These are phyloP conservation scores for Suhomyces tanzawaensis DNA, from an alignment of 805 yeast species.

Conservation along the genomic window DNA sequence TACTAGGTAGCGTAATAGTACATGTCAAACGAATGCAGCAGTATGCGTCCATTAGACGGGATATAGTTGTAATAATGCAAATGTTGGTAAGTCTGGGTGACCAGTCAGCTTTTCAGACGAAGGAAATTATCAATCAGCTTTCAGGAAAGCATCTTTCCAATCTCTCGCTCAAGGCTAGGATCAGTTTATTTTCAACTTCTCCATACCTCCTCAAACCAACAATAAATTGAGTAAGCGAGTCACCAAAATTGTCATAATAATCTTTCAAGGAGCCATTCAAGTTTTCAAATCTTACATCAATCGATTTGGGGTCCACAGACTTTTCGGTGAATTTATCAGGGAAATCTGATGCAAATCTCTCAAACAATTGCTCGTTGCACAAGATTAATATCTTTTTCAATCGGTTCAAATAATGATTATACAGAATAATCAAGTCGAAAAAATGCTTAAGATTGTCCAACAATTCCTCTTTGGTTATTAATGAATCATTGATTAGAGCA, in stretches of 20 bases:
- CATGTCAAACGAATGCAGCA: background rate
- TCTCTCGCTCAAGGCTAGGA: constrained; percentile 42
- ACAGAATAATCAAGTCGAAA: constrained; percentile 47
- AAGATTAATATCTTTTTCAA: constrained; percentile 53
- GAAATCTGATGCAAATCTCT: constrained; percentile 29
- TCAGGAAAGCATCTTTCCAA: constrained; percentile 39
- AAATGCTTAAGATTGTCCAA: constrained; percentile 46
- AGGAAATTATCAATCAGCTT: too few relatives aligned
- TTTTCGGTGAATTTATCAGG: constrained; percentile 39
- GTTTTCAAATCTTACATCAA: constrained; percentile 38
- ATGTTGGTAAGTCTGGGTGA: too few relatives aligned
- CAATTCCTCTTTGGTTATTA: constrained; percentile 58
- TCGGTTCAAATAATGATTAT: constrained; percentile 48
- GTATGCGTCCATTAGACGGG: too few relatives aligned
- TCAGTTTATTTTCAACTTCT: constrained; percentile 47
- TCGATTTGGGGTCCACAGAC: constrained; percentile 37
- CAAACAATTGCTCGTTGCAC: constrained; percentile 47
- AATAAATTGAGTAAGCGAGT: constrained; percentile 44
- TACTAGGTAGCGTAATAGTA: background rate
- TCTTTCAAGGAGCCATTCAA: constrained; percentile 40
- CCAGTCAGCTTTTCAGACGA: too few relatives aligned
- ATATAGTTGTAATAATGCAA: too few relatives aligned
- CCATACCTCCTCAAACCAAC: constrained; percentile 47
- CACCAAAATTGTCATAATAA: constrained; percentile 44
- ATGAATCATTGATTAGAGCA: constrained; percentile 61